phyloP scores from a whole-genome alignment of 176 grass and related monocot species.

The Sorghum bicolor region Sorghum_bicolor_NCBIv3 NC_012877.2:60231501-60232000 shows the following conservation, averaged over 20 bases:
- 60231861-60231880: neutral
- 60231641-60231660: neutral
- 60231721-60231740: neutral
- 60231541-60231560: neutral
- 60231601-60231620: slow-evolving; percentile 19
- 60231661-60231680: neutral
- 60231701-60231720: neutral
- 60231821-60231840: neutral
- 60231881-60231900: neutral
- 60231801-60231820: neutral
- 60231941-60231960: neutral
- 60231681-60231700: neutral
- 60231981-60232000: neutral
- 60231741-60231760: neutral
- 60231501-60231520: neutral
- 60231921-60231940: neutral
- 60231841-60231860: neutral
- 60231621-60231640: neutral
- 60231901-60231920: neutral
- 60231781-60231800: neutral
- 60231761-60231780: neutral
- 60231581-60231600: slow-evolving; percentile 35
- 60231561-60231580: slow-evolving; percentile 37
- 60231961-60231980: neutral
- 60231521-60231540: neutral